phyloP scores from a whole-genome alignment of 768 basidiomycete species.

The Hypholoma sublateritium region DNA sequence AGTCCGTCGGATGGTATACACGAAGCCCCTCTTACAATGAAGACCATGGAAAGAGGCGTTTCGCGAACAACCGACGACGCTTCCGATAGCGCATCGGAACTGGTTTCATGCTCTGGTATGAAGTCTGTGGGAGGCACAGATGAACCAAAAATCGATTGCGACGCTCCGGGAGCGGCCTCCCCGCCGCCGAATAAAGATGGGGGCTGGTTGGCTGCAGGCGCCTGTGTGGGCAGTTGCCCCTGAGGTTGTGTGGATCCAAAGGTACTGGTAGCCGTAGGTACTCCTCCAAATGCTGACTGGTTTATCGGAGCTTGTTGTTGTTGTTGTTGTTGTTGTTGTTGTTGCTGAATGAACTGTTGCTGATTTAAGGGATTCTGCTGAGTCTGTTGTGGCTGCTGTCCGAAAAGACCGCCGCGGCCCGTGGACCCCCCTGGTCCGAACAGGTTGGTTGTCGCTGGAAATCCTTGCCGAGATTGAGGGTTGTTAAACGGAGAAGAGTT shows the following conservation, averaged over 20 bases:
- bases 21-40: slow-evolving; percentile 46
- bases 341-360: background rate
- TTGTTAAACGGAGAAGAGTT: too few species aligned
- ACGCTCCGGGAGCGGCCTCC: too few species aligned
- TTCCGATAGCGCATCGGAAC: slow-evolving; percentile 23
- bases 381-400: slow-evolving; percentile 3
- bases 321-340: slow-evolving; percentile 15
- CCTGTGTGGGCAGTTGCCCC: too few species aligned
- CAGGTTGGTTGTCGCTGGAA: too few species aligned
- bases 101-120: background rate
- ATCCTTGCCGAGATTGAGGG: too few species aligned
- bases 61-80: slow-evolving; percentile 47
- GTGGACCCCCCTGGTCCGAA: too few species aligned
- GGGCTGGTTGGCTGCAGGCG: too few species aligned
- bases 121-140: too few species aligned
- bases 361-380: background rate
- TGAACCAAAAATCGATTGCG: too few species aligned
- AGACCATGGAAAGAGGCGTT: slow-evolving; percentile 53
- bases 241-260: background rate
- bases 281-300: background rate
- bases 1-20: slow-evolving; percentile 55
- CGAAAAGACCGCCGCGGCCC: background rate
- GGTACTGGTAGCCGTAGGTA: background rate
- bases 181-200: too few species aligned
- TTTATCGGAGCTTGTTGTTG: slow-evolving; percentile 10